Evolutionary conservation across 73 alveolate species (phyloP).

Genomic region (Uronychia setigera): DNA sequence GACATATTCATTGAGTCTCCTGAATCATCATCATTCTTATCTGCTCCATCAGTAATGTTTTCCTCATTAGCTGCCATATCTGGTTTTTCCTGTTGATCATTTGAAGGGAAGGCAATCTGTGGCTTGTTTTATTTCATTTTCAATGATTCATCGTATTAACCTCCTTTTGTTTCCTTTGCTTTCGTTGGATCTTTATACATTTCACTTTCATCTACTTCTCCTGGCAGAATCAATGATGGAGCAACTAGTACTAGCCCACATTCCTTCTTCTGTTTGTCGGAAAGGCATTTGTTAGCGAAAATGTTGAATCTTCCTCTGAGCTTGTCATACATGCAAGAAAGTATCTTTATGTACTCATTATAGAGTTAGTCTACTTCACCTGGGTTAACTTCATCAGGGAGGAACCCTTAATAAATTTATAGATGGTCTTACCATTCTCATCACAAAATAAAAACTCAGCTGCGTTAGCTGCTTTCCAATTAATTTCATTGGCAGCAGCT

Average conservation of each 20-base stretch:
- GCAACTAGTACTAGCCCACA: slow-evolving; percentile 27
- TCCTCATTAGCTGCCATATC: slow-evolving; percentile 6
- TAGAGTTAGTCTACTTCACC: slow-evolving; percentile 57
- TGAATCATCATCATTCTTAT: slow-evolving; percentile 14
- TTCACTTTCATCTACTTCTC: slow-evolving; percentile 30
- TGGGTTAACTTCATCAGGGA: slow-evolving; percentile 34
- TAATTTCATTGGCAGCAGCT: background rate
- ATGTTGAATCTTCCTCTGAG: slow-evolving; percentile 45
- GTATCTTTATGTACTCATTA: slow-evolving; percentile 49
- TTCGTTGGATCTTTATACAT: background rate
- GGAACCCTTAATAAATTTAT: background rate
- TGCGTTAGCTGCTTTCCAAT: slow-evolving; percentile 37
- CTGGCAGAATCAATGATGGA: slow-evolving; percentile 51
- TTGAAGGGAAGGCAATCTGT: background rate
- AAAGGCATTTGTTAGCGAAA: slow-evolving; percentile 57
- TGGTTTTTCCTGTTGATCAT: background rate
- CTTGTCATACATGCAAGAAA: slow-evolving; percentile 56
- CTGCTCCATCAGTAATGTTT: background rate
- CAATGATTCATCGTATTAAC: background rate
- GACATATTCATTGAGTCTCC: slow-evolving; percentile 17
- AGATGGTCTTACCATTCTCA: slow-evolving; percentile 25
- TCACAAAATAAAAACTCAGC: slow-evolving; percentile 56
- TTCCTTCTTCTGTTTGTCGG: slow-evolving; percentile 43
- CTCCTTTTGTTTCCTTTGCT: background rate
- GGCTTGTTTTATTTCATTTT: background rate